These are phyloP conservation scores for Dissoconium aciculare DNA, from an alignment of 2,329 filamentous ascomycete genomes.

Conservation along the genomic window DNA sequence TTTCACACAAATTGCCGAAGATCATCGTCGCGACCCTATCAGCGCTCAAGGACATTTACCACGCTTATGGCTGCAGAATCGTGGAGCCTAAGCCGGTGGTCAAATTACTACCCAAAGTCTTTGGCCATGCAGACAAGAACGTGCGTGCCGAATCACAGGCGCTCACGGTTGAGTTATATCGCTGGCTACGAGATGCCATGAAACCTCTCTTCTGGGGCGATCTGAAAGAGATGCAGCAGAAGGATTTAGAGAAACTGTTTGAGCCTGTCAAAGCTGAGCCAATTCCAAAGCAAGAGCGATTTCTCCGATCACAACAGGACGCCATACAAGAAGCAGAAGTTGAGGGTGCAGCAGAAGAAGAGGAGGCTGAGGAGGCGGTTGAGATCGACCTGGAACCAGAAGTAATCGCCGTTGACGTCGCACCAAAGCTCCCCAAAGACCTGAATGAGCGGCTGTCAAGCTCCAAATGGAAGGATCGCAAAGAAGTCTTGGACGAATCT, in stretches of 20 bases:
- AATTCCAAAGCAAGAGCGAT: conserved; percentile 73
- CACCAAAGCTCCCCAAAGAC: conserved; percentile 64
- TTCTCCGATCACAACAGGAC: conserved; percentile 79
- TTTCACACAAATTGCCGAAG: conserved; percentile 84
- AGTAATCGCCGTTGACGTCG: conserved; percentile 71
- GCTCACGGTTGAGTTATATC: conserved; percentile 82
- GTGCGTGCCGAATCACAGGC: conserved; percentile 87
- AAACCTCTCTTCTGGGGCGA: conserved; percentile 97
- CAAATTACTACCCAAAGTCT: conserved; percentile 76
- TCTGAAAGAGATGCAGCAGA: conserved; percentile 86
- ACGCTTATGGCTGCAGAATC: conserved; percentile 88
- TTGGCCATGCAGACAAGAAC: conserved; percentile 95
- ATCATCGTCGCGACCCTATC: conserved; percentile 61
- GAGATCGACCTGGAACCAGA: conserved; percentile 55
- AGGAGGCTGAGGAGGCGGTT: conserved; percentile 36
- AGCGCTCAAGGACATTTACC: conserved; percentile 69
- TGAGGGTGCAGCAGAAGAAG: conserved; percentile 21
- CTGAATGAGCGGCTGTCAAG: conserved; percentile 74
- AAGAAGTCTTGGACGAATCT: conserved; percentile 78
- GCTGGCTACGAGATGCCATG: conserved; percentile 95
- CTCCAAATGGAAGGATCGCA: conserved; percentile 96
- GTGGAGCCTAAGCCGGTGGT: conserved; percentile 85
- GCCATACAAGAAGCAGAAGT: conserved; percentile 47
- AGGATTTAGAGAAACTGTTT: conserved; percentile 84
- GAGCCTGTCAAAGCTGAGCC: conserved; percentile 83